Evolutionary conservation across 163 green algal genomes (phyloP), one percentile per base, ranked within the genome.

Genomic region (Chlamydomonas reinhardtii): DNA sequence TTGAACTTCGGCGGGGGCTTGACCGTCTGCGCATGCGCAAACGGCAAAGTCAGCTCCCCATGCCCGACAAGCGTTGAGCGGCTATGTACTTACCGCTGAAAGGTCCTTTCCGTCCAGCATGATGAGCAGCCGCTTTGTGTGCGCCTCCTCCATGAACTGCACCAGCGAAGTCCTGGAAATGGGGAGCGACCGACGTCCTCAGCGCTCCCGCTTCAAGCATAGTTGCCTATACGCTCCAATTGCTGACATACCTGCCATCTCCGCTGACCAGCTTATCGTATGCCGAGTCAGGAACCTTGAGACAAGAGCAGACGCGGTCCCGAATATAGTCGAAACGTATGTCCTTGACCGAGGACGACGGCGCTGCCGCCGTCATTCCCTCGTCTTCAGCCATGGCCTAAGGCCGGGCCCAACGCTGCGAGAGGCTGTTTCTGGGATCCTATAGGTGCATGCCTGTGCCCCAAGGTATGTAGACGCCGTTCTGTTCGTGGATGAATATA

Each of bases 51-150:
- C 5, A 48, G 39, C 39, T 48, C 39, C 39, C 39, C 39, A 48
- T 12, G 11, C 12, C 9, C 5, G 48, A 54, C 8, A 16, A 56
- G 14, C 12, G 6, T 14, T 56, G 48, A 17, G 48, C 48, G 48
- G 48, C 48, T 73, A 83, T 19, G 59, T 56, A 34, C 68, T 79
- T 74, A 96, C 93, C 85, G 86, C 93, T 39, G 73, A 74, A 34
- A 97, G 78, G 19, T 97, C 94, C 73, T 97, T 96, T 74, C 94
- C 94, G 83, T 98, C 94, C 1, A 89, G 90, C 4, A 96, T 74
- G 25, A 97, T 78, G 2, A 97, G 85, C 32, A 98, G 81, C 29
- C 93, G 87, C 64, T 84, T 92, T 9, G 81, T 89, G 17, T 93
- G 89, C 2, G 89, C 16, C 62, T 93, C 84, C 20, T 97, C 95